A percentile compares a stretch with the other conserved stretches of the same genome.
Evolutionary conservation across 192 early-diverging fungal species (phyloP).

Genomic region (Coemansia sp.): DNA sequence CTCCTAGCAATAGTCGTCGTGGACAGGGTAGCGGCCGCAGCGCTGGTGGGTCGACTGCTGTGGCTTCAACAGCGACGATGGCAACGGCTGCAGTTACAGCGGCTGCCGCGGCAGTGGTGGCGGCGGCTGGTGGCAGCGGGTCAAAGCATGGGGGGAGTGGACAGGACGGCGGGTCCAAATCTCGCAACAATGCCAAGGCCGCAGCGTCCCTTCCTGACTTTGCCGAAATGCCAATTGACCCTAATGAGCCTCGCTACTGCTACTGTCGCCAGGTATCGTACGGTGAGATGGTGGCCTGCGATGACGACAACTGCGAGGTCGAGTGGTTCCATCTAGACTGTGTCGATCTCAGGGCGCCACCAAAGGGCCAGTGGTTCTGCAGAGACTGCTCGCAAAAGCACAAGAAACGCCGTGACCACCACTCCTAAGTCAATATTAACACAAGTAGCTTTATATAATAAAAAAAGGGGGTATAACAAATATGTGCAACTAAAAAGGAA

Average conservation of each 20-base stretch:
- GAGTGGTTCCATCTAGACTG: constrained; percentile 99
- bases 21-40: constrained; percentile 8
- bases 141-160: not conserved
- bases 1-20: not conserved
- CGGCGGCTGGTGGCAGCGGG: not conserved
- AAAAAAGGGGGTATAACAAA: not conserved
- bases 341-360: constrained; percentile 83
- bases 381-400: constrained; percentile 65
- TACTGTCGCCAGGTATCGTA: constrained; percentile 94
- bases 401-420: constrained; percentile 48
- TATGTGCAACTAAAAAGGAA: not conserved
- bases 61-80: not conserved
- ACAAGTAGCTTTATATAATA: not conserved
- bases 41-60: not conserved
- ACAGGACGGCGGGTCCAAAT: constrained; percentile 1
- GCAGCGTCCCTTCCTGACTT: constrained; percentile 24
- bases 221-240: constrained; percentile 84
- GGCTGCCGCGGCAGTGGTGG: not conserved
- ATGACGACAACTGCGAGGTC: constrained; percentile 88
- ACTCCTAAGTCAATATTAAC: constrained; percentile 1
- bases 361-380: constrained; percentile 97
- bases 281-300: constrained; percentile 97
- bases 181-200: constrained; percentile 19
- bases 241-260: constrained; percentile 96
- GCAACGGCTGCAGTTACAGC: not conserved